These are phyloP conservation scores for Zygosaccharomyces kombuchaensis DNA, from an alignment of 805 yeast species.

Conservation along the genomic window DNA sequence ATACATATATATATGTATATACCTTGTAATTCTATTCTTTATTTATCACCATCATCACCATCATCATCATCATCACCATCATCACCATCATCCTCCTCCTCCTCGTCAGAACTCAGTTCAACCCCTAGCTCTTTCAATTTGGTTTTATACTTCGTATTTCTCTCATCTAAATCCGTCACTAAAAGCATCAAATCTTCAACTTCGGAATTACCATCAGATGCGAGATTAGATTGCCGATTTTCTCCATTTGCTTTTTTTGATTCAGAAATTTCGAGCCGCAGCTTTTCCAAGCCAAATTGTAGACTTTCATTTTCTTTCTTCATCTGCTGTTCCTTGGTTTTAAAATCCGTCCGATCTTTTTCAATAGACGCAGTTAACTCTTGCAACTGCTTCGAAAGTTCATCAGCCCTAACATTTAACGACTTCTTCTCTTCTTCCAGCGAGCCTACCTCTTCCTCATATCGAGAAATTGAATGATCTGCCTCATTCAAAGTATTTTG, in stretches of 20 bases:
- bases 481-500: slow-evolving; percentile 1
- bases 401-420: neutral
- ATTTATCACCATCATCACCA: slow-evolving; percentile 24
- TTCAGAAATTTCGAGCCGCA: slow-evolving; percentile 6
- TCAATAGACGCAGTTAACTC: neutral
- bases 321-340: slow-evolving; percentile 2
- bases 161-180: slow-evolving; percentile 73
- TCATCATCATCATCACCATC: slow-evolving; percentile 45
- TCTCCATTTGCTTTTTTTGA: slow-evolving; percentile 10
- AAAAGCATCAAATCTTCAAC: slow-evolving; percentile 70
- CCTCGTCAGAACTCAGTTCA: slow-evolving; percentile 67
- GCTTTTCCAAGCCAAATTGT: slow-evolving; percentile 6
- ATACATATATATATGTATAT: neutral
- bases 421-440: slow-evolving; percentile 2
- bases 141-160: slow-evolving; percentile 52
- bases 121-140: slow-evolving; percentile 50
- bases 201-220: slow-evolving; percentile 22
- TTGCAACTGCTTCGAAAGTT: neutral
- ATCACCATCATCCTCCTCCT: slow-evolving; percentile 59
- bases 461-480: neutral
- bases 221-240: slow-evolving; percentile 7
- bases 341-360: slow-evolving; percentile 1
- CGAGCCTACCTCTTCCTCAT: slow-evolving; percentile 1
- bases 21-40: neutral
- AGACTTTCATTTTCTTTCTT: slow-evolving; percentile 3